Conservation (phyloP, 2,329 filamentous ascomycete species). For the Elsinoe batatas region DNA sequence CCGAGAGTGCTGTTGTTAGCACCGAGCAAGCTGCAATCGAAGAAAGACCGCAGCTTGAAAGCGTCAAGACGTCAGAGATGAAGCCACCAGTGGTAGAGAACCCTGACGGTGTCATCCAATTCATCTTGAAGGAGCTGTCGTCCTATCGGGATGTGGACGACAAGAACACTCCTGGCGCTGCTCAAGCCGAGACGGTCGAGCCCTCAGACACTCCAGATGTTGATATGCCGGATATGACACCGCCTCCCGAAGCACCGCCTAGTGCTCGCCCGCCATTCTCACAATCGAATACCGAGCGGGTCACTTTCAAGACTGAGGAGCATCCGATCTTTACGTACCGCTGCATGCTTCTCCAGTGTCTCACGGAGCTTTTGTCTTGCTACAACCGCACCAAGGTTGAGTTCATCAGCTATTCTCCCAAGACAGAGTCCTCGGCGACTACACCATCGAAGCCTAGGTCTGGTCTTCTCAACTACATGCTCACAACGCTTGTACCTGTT, state of each 20-base stretch:
- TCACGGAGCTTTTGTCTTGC: conserved; percentile 80
- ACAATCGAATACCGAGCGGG: conserved; percentile 54
- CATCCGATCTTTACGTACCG: conserved; percentile 95
- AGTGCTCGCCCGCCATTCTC: background rate
- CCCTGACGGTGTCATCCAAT: conserved; percentile 90
- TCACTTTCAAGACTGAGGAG: conserved; percentile 77
- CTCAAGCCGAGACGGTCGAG: conserved; percentile 23
- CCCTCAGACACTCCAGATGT: conserved; percentile 33
- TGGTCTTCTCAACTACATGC: conserved; percentile 84
- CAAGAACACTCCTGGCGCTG: conserved; percentile 48
- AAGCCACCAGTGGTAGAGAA: conserved; percentile 84
- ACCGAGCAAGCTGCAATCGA: conserved; percentile 23
- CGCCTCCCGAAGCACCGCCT: conserved; percentile 23
- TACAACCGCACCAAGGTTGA: conserved; percentile 96
- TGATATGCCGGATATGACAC: conserved; percentile 36
- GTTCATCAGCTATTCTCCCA: conserved; percentile 98
- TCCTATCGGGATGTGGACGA: conserved; percentile 91
- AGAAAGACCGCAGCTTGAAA: conserved; percentile 35
- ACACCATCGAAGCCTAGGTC: conserved; percentile 93
- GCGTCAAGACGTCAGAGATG: conserved; percentile 56
- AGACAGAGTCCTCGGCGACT: conserved; percentile 67
- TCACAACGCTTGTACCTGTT: conserved; percentile 65
- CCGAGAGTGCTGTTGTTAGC: background rate
- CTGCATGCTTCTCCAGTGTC: conserved; percentile 85
- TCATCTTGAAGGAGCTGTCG: conserved; percentile 81